A percentile compares a stretch with the other conserved stretches of the same genome.
phyloP scores from a whole-genome alignment of 495 filamentous ascomycete genomes.

The Neurospora sublineolata region DNA sequence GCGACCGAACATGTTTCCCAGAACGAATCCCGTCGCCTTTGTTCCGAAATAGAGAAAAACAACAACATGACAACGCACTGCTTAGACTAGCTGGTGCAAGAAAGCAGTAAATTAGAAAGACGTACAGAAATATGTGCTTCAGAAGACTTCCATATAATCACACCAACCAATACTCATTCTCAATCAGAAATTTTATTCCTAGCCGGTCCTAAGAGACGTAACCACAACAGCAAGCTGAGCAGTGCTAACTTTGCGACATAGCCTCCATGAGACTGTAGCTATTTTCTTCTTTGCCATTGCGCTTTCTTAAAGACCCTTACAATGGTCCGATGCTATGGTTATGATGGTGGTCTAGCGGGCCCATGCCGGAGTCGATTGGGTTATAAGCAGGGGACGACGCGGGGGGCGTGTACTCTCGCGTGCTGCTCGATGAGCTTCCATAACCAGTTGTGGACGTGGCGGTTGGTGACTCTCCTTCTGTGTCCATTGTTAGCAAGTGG shows the following conservation, averaged over 20 bases:
- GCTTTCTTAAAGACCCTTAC: not conserved
- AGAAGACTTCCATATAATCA: not conserved
- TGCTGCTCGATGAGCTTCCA: not conserved
- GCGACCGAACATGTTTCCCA: not conserved
- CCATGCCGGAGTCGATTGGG: slow-evolving; percentile 13
- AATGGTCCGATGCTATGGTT: slow-evolving; percentile 1
- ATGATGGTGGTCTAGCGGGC: slow-evolving; percentile 18
- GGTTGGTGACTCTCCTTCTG: not conserved
- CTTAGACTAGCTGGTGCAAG: not conserved
- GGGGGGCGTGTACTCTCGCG: not conserved
- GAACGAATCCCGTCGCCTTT: not conserved
- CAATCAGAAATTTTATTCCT: not conserved
- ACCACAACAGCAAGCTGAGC: not conserved
- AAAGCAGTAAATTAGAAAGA: not conserved
- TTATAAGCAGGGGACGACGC: slow-evolving; percentile 2
- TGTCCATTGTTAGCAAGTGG: not conserved
- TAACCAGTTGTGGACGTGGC: not conserved
- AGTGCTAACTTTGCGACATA: not conserved
- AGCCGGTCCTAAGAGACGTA: not conserved
- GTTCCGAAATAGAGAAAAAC: not conserved
- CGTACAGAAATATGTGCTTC: not conserved
- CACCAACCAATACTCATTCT: not conserved
- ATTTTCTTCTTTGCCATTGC: not conserved
- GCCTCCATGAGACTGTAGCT: not conserved
- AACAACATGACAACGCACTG: not conserved